Conservation (phyloP, 768 basidiomycete species). For the Russula sp. region DNA sequence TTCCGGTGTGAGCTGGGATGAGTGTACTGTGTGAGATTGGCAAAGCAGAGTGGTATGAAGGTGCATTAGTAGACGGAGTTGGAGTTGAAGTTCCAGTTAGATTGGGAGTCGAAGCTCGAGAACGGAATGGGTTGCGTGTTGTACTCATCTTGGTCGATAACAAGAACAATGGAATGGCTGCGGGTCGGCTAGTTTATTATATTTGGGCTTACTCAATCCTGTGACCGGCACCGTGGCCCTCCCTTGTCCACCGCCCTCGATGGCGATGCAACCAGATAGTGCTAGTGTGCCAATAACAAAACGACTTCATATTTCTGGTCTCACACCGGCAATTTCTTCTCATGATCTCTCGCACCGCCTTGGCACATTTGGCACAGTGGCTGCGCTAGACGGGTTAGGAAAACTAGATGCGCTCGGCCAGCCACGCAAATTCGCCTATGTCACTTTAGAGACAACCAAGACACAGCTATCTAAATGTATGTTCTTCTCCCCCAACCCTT, state of each 20-base stretch:
- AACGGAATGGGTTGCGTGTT: conserved; percentile 17
- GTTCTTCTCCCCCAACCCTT: conserved; percentile 21
- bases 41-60: background rate
- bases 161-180: too few species aligned
- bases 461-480: conserved; percentile 60
- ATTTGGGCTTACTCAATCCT: too few species aligned
- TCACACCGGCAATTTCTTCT: conserved; percentile 57
- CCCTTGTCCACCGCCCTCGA: too few species aligned
- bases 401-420: conserved; percentile 56
- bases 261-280: too few species aligned
- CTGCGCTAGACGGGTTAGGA: conserved; percentile 65
- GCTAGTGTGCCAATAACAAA: conserved; percentile 36
- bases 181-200: too few species aligned
- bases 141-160: background rate
- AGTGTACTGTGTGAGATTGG: background rate
- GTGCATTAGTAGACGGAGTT: background rate
- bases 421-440: conserved; percentile 66
- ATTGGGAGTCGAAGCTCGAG: conserved; percentile 5
- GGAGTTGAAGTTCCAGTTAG: conserved; percentile 9
- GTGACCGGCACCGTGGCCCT: too few species aligned
- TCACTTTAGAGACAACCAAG: conserved; percentile 61
- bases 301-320: conserved; percentile 68
- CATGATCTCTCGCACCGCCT: conserved; percentile 55
- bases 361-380: conserved; percentile 62
- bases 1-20: background rate